phyloP scores from a whole-genome alignment of 164 flowering plant species.

The Vitis cinerea region DNA sequence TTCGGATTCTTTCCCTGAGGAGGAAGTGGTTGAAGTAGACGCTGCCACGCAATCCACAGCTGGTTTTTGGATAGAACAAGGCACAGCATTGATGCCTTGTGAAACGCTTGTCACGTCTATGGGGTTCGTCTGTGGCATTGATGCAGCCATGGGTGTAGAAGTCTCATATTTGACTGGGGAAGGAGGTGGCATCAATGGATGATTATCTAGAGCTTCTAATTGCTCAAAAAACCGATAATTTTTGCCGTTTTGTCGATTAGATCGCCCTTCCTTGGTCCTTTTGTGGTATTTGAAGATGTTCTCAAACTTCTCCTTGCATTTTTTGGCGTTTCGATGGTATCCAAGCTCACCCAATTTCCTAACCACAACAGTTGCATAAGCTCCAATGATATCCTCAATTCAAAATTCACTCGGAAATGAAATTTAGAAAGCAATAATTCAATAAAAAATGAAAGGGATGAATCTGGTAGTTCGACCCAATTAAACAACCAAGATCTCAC shows the following conservation, averaged over 20 bases:
- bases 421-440: background rate
- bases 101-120: background rate
- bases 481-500: background rate
- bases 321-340: slow-evolving; percentile 44
- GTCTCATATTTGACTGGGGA: slow-evolving; percentile 12
- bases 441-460: background rate
- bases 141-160: background rate
- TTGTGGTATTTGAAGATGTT: slow-evolving; percentile 55
- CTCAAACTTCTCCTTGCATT: slow-evolving; percentile 71
- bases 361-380: slow-evolving; percentile 15
- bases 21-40: slow-evolving; percentile 32
- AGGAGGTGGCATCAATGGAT: slow-evolving; percentile 9
- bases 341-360: slow-evolving; percentile 56
- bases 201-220: slow-evolving; percentile 44
- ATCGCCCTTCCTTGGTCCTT: slow-evolving; percentile 46
- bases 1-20: slow-evolving; percentile 41
- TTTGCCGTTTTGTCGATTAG: slow-evolving; percentile 34
- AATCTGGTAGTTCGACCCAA: background rate
- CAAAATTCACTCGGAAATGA: no score
- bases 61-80: slow-evolving; percentile 10
- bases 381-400: background rate
- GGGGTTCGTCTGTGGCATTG: background rate
- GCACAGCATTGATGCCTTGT: slow-evolving; percentile 7
- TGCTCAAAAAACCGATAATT: slow-evolving; percentile 55
- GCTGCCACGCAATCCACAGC: slow-evolving; percentile 14